Evolutionary conservation across 495 filamentous ascomycete species (phyloP).

Genomic region (Sabuloglossum arenarium): DNA sequence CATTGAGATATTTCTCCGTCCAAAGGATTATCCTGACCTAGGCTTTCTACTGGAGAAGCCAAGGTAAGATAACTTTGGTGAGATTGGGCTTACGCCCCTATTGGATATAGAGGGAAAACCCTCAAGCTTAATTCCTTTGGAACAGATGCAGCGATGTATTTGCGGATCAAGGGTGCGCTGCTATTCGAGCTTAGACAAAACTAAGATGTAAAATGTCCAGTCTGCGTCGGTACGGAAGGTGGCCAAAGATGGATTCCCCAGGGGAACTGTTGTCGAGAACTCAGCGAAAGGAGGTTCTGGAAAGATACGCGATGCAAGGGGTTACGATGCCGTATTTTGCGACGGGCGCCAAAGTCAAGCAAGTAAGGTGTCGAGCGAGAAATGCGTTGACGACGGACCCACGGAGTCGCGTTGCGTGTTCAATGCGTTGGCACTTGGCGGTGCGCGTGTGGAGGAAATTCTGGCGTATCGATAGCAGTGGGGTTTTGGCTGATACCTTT

Average conservation of each 20-base stretch:
- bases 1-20: constrained; percentile 7
- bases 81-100: constrained; percentile 9
- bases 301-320: constrained; percentile 1
- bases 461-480: neutral
- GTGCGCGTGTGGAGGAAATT: neutral
- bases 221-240: neutral
- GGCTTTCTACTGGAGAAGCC: constrained; percentile 9
- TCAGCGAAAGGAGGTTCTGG: neutral
- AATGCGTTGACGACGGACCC: neutral
- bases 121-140: neutral
- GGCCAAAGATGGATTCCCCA: neutral
- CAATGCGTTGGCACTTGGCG: constrained; percentile 1
- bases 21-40: constrained; percentile 10
- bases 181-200: neutral
- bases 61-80: constrained; percentile 10
- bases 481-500: neutral
- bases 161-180: neutral
- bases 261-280: neutral
- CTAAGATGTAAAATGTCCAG: neutral
- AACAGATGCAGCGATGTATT: neutral
- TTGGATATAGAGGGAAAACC: neutral
- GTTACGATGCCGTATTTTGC: neutral
- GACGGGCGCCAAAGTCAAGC: constrained; percentile 1
- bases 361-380: neutral
- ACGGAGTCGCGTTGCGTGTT: neutral